Evolutionary conservation across 345 rosid genomes (phyloP).

Genomic region (Mallotus nudiflorus): DNA sequence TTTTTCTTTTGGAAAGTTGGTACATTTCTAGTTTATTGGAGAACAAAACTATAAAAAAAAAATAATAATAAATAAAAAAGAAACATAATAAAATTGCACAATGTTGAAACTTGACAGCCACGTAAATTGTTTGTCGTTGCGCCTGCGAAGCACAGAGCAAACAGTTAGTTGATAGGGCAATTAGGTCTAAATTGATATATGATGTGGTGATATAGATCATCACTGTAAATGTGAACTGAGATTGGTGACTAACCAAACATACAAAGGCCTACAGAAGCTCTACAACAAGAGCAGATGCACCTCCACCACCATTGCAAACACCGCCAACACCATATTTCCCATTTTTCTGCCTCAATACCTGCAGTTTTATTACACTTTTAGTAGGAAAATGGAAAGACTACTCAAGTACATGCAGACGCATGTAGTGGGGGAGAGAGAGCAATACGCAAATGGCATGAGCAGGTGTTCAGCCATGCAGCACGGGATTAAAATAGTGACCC

Average conservation of each 20-base stretch:
- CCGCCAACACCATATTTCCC: constrained; percentile 88
- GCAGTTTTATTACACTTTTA: constrained; percentile 1
- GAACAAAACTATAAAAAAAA: neutral
- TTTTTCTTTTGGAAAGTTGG: neutral
- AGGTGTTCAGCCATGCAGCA: neutral
- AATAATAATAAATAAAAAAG: neutral
- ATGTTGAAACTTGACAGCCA: neutral
- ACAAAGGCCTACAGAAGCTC: constrained; percentile 70
- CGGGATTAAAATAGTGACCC: neutral
- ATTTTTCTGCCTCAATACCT: constrained; percentile 77
- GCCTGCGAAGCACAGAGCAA: neutral
- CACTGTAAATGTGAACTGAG: too few relatives aligned
- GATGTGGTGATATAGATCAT: neutral
- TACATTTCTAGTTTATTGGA: constrained; percentile 16
- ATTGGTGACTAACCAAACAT: constrained; percentile 24
- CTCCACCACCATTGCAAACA: constrained; percentile 98
- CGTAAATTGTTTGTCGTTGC: neutral
- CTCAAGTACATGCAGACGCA: neutral
- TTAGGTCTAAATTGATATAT: neutral
- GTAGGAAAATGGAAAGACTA: neutral
- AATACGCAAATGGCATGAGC: neutral
- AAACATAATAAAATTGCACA: constrained; percentile 3
- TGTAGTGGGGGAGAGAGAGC: too few relatives aligned
- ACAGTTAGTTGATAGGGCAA: neutral
- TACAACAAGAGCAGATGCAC: constrained; percentile 86